These are phyloP conservation scores for Termitomyces sp. DNA, from an alignment of 768 basidiomycete genomes.

Conservation along the genomic window DNA sequence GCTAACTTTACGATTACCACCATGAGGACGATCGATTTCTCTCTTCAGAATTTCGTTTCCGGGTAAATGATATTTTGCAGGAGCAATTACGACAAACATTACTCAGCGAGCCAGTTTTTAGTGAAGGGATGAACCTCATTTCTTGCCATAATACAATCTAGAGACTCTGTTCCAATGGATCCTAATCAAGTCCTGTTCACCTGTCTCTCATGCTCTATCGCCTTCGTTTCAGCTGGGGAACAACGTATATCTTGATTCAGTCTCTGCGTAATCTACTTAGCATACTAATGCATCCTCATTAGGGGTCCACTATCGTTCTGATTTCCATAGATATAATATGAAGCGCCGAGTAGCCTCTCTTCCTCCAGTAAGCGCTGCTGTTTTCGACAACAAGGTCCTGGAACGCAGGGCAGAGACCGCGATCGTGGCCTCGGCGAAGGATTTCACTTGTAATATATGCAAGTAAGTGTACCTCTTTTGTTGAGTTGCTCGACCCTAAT, in stretches of 20 bases:
- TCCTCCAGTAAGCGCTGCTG: constrained; percentile 69
- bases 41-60: too few relatives aligned
- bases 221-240: constrained; percentile 74
- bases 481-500: background rate
- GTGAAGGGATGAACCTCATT: background rate
- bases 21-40: too few relatives aligned
- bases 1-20: too few relatives aligned
- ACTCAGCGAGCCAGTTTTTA: constrained; percentile 2
- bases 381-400: constrained; percentile 87
- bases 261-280: background rate
- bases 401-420: constrained; percentile 77
- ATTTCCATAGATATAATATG: constrained; percentile 98
- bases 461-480: constrained; percentile 47
- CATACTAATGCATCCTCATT: constrained; percentile 9
- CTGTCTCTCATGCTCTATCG: constrained; percentile 88
- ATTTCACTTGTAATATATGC: constrained; percentile 73
- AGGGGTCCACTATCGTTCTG: constrained; percentile 89
- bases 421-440: constrained; percentile 53
- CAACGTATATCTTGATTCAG: constrained; percentile 54
- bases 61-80: constrained; percentile 7
- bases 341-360: constrained; percentile 90
- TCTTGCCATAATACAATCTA: background rate
- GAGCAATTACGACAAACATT: constrained; percentile 1
- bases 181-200: constrained; percentile 54
- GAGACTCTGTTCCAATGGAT: constrained; percentile 22